Evolutionary conservation across 2,329 filamentous ascomycete genomes (phyloP).

Genomic region (Hymenoscyphus albidus): DNA sequence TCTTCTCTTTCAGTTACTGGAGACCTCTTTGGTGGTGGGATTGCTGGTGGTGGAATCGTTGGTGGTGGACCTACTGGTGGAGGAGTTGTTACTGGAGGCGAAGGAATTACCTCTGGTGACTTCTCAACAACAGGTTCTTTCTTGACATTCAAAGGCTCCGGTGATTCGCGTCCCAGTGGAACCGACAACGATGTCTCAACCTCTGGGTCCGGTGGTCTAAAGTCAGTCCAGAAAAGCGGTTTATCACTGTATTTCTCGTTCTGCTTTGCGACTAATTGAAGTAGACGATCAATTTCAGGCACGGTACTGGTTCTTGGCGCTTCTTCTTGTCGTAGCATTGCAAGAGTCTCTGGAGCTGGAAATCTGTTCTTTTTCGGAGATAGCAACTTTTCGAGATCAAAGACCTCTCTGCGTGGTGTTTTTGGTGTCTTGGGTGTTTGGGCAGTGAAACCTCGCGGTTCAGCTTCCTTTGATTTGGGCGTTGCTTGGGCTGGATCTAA

Average conservation of each 20-base stretch:
- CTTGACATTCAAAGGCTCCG: neutral
- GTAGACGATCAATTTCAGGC: slow-evolving; percentile 15
- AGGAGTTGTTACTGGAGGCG: neutral
- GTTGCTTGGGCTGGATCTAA: neutral
- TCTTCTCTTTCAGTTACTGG: neutral
- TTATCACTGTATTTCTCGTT: slow-evolving; percentile 11
- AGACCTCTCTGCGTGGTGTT: slow-evolving; percentile 3
- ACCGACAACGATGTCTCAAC: slow-evolving; percentile 5
- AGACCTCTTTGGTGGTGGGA: neutral
- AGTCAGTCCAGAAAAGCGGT: slow-evolving; percentile 16
- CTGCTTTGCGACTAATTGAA: slow-evolving; percentile 12
- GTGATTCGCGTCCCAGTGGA: neutral
- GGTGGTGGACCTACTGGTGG: too few relatives aligned
- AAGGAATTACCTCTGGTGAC: neutral
- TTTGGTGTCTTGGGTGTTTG: neutral
- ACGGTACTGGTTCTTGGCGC: slow-evolving; percentile 13
- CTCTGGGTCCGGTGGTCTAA: slow-evolving; percentile 9
- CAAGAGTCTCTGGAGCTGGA: slow-evolving; percentile 10
- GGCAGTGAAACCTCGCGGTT: neutral
- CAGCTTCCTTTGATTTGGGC: neutral
- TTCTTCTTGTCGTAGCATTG: slow-evolving; percentile 10
- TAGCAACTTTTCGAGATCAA: slow-evolving; percentile 8
- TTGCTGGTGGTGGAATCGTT: neutral
- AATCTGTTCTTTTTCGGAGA: slow-evolving; percentile 3
- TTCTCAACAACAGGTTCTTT: neutral